Percentiles rank a stretch among this genome's conserved stretches.
phyloP scores from a whole-genome alignment of 495 filamentous ascomycete genomes.

The Chaetomium tenue region DNA sequence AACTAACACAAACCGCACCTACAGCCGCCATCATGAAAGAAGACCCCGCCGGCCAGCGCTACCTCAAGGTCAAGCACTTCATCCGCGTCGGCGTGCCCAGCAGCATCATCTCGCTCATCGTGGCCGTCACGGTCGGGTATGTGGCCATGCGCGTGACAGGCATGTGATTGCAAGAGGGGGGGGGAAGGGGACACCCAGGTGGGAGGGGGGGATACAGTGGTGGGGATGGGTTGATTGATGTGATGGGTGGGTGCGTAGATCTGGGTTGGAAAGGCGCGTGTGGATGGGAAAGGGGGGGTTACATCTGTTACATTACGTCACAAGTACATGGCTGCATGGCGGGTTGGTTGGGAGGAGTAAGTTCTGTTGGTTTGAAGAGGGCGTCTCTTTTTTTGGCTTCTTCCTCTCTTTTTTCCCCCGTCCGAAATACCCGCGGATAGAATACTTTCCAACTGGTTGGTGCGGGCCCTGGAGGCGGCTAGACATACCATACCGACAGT shows the following conservation, averaged over 20 bases:
- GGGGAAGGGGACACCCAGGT: background rate
- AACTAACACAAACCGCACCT: conserved; percentile 7
- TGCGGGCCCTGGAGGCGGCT: background rate
- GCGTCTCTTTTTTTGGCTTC: background rate
- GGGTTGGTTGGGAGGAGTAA: background rate
- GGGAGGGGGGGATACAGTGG: no score
- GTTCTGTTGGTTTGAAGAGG: background rate
- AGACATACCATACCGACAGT: background rate
- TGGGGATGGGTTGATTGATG: no score
- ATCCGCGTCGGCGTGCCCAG: conserved; percentile 84
- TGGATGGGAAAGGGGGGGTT: background rate
- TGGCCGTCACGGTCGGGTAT: conserved; percentile 86
- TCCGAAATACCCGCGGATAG: conserved; percentile 3
- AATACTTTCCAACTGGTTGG: background rate
- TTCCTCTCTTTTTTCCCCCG: background rate
- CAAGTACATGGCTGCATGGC: background rate
- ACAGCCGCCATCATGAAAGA: conserved; percentile 99
- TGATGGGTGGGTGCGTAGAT: no score
- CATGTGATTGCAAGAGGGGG: conserved; percentile 48
- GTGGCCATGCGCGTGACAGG: conserved; percentile 78
- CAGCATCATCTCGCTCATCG: conserved; percentile 73
- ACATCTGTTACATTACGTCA: background rate
- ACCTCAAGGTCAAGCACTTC: conserved; percentile 91
- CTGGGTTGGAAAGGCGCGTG: background rate
- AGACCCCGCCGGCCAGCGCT: conserved; percentile 84